These are phyloP conservation scores for Stramenopiles sp. DNA, from an alignment of 352 stramenopile genomes.

Conservation along the genomic window DNA sequence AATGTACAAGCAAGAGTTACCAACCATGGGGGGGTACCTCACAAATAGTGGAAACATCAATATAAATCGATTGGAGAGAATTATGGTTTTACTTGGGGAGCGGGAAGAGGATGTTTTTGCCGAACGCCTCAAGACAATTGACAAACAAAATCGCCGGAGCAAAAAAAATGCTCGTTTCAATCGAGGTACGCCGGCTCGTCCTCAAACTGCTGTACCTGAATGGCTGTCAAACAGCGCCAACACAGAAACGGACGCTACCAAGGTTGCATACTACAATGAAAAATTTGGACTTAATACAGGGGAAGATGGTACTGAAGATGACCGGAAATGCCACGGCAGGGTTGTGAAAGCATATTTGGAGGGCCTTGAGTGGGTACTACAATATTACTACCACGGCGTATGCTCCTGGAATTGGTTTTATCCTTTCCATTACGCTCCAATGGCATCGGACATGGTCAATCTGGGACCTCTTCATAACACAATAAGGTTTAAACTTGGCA, in stretches of 20 bases:
- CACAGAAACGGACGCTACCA: conserved; percentile 36
- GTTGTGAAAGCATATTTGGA: conserved; percentile 84
- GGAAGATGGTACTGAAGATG: conserved; percentile 35
- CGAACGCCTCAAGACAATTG: neutral
- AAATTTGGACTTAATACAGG: conserved; percentile 45
- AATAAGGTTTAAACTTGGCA: conserved; percentile 62
- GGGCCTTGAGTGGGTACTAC: conserved; percentile 93
- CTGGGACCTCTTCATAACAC: conserved; percentile 42
- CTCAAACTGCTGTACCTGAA: neutral
- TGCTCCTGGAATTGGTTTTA: conserved; percentile 97
- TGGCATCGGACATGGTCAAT: conserved; percentile 87
- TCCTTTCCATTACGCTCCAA: conserved; percentile 96
- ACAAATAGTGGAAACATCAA: conserved; percentile 66
- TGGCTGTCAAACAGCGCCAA: neutral
- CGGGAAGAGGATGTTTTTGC: conserved; percentile 13
- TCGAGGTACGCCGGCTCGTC: conserved; percentile 28
- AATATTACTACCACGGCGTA: conserved; percentile 95
- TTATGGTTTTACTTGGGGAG: conserved; percentile 15
- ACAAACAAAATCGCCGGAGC: neutral
- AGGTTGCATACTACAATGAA: conserved; percentile 54
- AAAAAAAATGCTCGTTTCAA: conserved; percentile 34
- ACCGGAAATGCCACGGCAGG: conserved; percentile 9
- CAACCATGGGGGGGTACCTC: conserved; percentile 76
- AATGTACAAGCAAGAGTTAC: conserved; percentile 72
- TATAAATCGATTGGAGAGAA: conserved; percentile 42